Evolutionary conservation across 78 protist genomes (phyloP), one percentile per base, ranked within the genome.

Genomic region (Cyanophora paradoxa): DNA sequence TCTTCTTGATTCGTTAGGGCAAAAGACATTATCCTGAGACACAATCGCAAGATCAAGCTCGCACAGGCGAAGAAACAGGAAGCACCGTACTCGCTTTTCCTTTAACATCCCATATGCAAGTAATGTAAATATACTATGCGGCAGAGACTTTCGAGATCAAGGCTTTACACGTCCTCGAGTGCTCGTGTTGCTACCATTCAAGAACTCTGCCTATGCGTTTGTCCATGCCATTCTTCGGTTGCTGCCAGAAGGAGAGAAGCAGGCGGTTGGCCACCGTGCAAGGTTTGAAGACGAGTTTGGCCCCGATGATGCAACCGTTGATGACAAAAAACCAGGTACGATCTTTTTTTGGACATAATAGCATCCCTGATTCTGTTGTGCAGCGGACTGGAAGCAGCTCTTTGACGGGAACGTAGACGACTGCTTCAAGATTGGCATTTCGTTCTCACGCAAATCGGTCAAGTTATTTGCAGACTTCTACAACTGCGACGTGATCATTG

Each of bases 351-450:
- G 34, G 11, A 3, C 34, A 26, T 33, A 2, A 24, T 41, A 17
- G 20, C 59, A 8, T 2, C 5, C 26, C 48, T 16, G 19, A 7
- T 44, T 39, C 48, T 40, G 7, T 8, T 4, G n/a, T 7, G 30
- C 71, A 64, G 59, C 14, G 34, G 93, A 88, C 19, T 85, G 28
- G 39, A 39, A 76, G 64, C 46, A 81, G 19, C 41, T 65, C 14
- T 85, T 88, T 30, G 66, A 70, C 34, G 93, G 88, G 22, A 88
- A 88, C 42, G 76, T 33, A 16, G 93, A 82, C 24, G 93, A 88
- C 42, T 62, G 76, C 42, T 88, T 84, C 39, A 26, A 75, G 26
- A 30, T 84, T n/a, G 89, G 89, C n/a, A 39, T 88, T 7, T 28
- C 63, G 37, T 42, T 84, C 57, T 48, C 65, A 34, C 59, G 65